A percentile compares a stretch with the other conserved stretches of the same genome.
phyloP scores from a whole-genome alignment of 108 stramenopile genomes.

The Mediolabrus comicus region DNA sequence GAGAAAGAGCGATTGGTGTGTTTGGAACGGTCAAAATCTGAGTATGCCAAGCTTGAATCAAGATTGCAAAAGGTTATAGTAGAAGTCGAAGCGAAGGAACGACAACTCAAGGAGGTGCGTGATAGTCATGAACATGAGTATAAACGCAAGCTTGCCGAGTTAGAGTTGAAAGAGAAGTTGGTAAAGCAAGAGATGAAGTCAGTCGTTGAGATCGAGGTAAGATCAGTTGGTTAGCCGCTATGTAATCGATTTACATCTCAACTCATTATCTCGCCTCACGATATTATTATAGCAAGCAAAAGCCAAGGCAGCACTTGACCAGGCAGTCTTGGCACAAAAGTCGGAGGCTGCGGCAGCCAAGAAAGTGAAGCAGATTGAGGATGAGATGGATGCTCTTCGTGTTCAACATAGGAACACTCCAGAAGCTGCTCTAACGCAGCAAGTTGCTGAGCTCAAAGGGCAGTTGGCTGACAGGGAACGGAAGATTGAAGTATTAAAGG shows the following conservation, averaged over 20 bases:
- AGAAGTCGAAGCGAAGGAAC: constrained; percentile 49
- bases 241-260: too few relatives aligned
- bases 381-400: constrained; percentile 39
- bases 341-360: constrained; percentile 25
- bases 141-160: constrained; percentile 40
- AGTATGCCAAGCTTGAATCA: constrained; percentile 45
- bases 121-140: constrained; percentile 25
- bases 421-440: constrained; percentile 37
- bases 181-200: constrained; percentile 44
- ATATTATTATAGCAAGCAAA: constrained; percentile 35
- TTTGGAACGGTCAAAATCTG: constrained; percentile 22
- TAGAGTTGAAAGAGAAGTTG: constrained; percentile 41
- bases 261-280: neutral
- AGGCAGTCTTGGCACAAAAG: constrained; percentile 41
- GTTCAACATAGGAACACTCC: constrained; percentile 40
- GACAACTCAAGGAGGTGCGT: constrained; percentile 35
- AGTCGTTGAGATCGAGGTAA: constrained; percentile 41
- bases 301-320: constrained; percentile 31
- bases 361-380: constrained; percentile 30
- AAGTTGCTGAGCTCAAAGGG: constrained; percentile 44
- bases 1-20: constrained; percentile 26
- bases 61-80: constrained; percentile 36
- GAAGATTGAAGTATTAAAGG: constrained; percentile 31
- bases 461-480: constrained; percentile 45
- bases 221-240: neutral